Evolutionary conservation across 1,139 yeast species (phyloP).

Genomic region (Torulaspora pretoriensis): DNA sequence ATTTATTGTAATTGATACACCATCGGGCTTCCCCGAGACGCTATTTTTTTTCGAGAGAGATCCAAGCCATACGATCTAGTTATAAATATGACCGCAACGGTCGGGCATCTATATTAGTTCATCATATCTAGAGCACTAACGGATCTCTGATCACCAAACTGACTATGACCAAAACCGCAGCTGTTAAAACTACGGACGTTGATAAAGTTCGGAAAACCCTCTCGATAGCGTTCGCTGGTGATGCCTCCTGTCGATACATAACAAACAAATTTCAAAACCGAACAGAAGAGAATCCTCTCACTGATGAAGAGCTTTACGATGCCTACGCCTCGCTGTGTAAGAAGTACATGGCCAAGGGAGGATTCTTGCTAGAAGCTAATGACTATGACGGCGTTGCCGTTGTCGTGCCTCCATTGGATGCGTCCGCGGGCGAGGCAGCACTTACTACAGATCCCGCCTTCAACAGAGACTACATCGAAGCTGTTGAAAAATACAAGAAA

Average conservation of each 20-base stretch:
- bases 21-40: too few species aligned
- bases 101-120: too few species aligned
- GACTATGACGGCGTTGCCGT: slow-evolving; percentile 35
- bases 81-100: too few species aligned
- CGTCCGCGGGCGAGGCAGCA: slow-evolving; percentile 23
- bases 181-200: slow-evolving; percentile 23
- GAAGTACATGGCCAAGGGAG: slow-evolving; percentile 29
- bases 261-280: slow-evolving; percentile 31
- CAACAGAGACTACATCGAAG: slow-evolving; percentile 30
- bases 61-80: too few species aligned
- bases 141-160: too few species aligned
- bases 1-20: too few species aligned
- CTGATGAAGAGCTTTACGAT: slow-evolving; percentile 26
- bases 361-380: slow-evolving; percentile 33
- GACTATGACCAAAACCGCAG: background rate
- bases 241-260: slow-evolving; percentile 29
- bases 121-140: too few species aligned
- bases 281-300: slow-evolving; percentile 22
- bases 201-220: slow-evolving; percentile 27
- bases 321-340: slow-evolving; percentile 25
- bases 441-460: slow-evolving; percentile 29
- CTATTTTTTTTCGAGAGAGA: too few species aligned
- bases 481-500: slow-evolving; percentile 18
- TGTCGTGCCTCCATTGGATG: slow-evolving; percentile 27
- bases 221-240: slow-evolving; percentile 29